These are phyloP conservation scores for Pisolithus tinctorius DNA, from an alignment of 768 basidiomycete genomes.

Conservation along the genomic window DNA sequence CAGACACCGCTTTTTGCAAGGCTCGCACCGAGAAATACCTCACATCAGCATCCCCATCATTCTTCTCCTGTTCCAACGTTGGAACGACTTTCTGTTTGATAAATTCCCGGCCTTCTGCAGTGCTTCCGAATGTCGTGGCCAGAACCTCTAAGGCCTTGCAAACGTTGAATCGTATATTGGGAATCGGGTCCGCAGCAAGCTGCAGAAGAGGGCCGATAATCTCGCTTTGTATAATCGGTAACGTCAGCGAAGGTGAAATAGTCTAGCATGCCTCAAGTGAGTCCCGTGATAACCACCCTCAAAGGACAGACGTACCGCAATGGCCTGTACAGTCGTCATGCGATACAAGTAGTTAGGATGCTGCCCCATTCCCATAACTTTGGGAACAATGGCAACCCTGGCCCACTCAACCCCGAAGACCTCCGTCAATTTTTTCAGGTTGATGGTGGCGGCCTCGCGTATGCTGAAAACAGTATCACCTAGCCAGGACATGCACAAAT, in stretches of 20 bases:
- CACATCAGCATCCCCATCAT: constrained; percentile 92
- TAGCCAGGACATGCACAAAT: constrained; percentile 98
- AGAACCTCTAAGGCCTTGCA: constrained; percentile 91
- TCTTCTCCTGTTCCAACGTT: constrained; percentile 79
- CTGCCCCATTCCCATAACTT: constrained; percentile 93
- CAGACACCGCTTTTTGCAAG: constrained; percentile 46
- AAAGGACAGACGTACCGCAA: constrained; percentile 59
- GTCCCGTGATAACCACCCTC: neutral
- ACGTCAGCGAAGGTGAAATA: constrained; percentile 84
- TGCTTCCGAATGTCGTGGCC: constrained; percentile 58
- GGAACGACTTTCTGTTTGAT: constrained; percentile 70
- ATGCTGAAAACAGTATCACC: constrained; percentile 98
- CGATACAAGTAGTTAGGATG: constrained; percentile 96
- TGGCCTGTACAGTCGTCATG: constrained; percentile 98
- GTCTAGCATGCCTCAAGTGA: constrained; percentile 47
- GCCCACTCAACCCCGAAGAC: constrained; percentile 99
- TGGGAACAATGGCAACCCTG: constrained; percentile 86
- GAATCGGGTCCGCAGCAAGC: constrained; percentile 86
- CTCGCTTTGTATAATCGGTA: constrained; percentile 77
- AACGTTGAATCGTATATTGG: constrained; percentile 99
- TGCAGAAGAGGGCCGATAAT: constrained; percentile 80
- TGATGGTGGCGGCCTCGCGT: constrained; percentile 95
- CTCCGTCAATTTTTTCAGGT: constrained; percentile 94
- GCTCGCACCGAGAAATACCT: constrained; percentile 88
- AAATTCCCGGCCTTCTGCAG: constrained; percentile 68